Conservation (phyloP, 2,329 filamentous ascomycete species). For the Botryotinia globosa region DNA sequence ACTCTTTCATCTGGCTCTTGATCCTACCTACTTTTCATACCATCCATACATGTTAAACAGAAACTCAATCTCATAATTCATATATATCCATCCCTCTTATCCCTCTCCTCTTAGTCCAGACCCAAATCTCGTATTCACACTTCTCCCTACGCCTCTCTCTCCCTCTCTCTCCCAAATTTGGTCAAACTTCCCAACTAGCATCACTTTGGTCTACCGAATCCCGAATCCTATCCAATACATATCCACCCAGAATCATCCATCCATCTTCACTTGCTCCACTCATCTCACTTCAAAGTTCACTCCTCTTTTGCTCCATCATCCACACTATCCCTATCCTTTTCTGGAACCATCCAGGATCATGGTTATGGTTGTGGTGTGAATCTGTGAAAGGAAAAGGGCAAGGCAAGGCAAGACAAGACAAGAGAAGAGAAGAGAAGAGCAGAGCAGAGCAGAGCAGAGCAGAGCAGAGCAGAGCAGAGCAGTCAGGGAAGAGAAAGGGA, state of each 20-base stretch:
- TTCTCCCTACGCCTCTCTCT: not conserved
- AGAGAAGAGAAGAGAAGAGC: no score
- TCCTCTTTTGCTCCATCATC: not conserved
- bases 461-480: no score
- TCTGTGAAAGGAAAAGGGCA: no score
- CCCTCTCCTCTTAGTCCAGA: not conserved
- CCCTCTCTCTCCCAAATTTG: not conserved
- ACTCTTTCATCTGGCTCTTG: no score
- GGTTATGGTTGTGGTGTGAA: not conserved
- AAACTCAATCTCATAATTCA: not conserved
- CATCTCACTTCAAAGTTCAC: not conserved
- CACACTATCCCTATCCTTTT: not conserved
- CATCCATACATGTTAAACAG: no score
- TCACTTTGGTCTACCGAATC: not conserved
- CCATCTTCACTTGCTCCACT: not conserved
- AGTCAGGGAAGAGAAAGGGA: not conserved
- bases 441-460: no score
- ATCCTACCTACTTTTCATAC: no score
- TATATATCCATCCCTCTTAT: no score
- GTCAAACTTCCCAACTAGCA: not conserved
- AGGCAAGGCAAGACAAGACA: no score
- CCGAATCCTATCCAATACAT: not conserved
- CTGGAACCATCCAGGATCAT: not conserved
- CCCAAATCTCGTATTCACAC: not conserved
- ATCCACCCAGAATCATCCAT: not conserved